Base-by-base conservation (phyloP, 1,284 basidiomycete species). In the Termitomyces sp. region DNA sequence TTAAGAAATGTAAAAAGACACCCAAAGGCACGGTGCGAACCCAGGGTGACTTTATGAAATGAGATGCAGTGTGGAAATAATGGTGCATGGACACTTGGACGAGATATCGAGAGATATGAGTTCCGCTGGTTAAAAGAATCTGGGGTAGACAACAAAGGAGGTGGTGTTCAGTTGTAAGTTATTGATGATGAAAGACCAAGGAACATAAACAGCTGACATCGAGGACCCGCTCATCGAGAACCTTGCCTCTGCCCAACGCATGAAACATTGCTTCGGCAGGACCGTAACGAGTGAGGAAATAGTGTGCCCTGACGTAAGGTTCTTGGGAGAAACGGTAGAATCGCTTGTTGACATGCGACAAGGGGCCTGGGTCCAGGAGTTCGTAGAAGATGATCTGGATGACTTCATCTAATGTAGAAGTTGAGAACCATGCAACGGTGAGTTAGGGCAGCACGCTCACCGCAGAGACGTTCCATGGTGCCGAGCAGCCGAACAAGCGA, bases 31-130 rank as follows among this genome's bases (percentile, higher is more conserved):
- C 73, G 31, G 74, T 78, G 62, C 84, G 79, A 56, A 83, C 83
- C 86, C 86, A 89, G 21, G 72, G 71, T 1, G 79, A 77, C 68
- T 87, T 88, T 66, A 88, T 78, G 60, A 87, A 89, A 56, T 85
- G 83, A 24, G 80, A 72, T 57, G 81, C 78, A 1, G 83, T 79
- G 58, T 82, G 79, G 64, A 86, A 88, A 64, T 81, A 87, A 63
- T 89, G 86, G 54, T 88, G 85, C 49, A 86, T 81, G 46, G 86
- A 82, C 51, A 85, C 77, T 67, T 89, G 87, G 40, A 83, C 75
- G 52, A 89, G 76, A 68, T 89, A 89, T 54, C 86, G 79, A 57
- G 86, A 89, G 58, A 88, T 66, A 63, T 86, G 84, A 50, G 85
- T 86, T 54, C 86, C 86, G 62, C 84, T 86, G 49, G 77, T 75